A percentile compares a stretch with the other conserved stretches of the same genome.
These are phyloP conservation scores for Lentinula raphanica DNA, from an alignment of 768 basidiomycete genomes.

Conservation along the genomic window DNA sequence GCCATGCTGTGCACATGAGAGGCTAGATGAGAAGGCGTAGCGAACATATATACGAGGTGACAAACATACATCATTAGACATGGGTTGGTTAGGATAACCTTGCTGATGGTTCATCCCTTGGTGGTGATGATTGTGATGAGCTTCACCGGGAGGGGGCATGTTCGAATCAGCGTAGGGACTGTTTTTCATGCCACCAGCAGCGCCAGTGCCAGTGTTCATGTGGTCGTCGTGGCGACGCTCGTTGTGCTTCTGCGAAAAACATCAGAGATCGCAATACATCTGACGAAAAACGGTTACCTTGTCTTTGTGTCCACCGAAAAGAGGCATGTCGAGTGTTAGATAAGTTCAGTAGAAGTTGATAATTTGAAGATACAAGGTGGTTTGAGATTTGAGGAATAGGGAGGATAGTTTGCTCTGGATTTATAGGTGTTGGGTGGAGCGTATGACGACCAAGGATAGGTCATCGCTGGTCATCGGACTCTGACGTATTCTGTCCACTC, in stretches of 20 bases:
- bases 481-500: neutral
- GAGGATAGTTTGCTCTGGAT: too few species aligned
- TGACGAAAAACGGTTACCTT: neutral
- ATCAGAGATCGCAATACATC: neutral
- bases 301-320: conserved; percentile 5
- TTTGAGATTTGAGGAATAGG: too few species aligned
- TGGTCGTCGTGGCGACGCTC: neutral
- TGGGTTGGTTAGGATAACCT: neutral
- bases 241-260: neutral
- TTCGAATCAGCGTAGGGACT: neutral
- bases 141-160: neutral
- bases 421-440: neutral
- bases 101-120: neutral
- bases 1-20: neutral
- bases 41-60: too few species aligned
- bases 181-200: neutral
- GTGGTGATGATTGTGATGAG: neutral
- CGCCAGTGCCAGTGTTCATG: neutral
- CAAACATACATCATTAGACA: neutral
- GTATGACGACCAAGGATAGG: neutral
- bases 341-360: neutral
- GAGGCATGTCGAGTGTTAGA: neutral
- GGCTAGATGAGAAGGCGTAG: too few species aligned
- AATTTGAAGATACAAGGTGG: too few species aligned
- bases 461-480: neutral